These are phyloP conservation scores for Colletotrichum filicis DNA, from an alignment of 2,329 filamentous ascomycete genomes.

Conservation along the genomic window DNA sequence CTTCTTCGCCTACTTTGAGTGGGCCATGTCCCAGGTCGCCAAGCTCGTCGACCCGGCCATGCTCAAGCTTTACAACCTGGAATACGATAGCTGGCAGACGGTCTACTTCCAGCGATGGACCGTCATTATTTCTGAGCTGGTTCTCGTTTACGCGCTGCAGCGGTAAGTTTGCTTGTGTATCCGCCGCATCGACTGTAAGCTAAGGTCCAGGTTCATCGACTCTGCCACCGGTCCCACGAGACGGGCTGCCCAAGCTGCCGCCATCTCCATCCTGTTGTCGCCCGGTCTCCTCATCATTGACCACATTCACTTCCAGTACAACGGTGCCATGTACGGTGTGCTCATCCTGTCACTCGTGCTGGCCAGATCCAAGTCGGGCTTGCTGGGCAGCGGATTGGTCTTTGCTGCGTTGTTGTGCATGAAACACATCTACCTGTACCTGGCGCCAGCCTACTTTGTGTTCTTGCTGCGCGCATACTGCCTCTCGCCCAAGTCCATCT, in stretches of 20 bases:
- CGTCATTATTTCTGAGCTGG: conserved; percentile 85
- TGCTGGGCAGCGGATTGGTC: conserved; percentile 81
- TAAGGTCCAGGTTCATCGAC: conserved; percentile 73
- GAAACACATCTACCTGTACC: conserved; percentile 98
- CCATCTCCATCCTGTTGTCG: conserved; percentile 89
- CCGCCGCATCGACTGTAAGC: neutral
- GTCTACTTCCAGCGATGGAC: conserved; percentile 92
- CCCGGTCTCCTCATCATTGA: conserved; percentile 97
- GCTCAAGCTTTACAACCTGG: conserved; percentile 82
- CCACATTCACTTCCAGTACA: conserved; percentile 99
- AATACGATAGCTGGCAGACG: conserved; percentile 92
- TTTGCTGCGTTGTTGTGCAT: conserved; percentile 91
- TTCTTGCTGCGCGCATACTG: conserved; percentile 92
- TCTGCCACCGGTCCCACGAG: conserved; percentile 74
- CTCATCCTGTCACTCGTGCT: conserved; percentile 88
- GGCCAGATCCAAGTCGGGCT: conserved; percentile 78
- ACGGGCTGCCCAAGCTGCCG: conserved; percentile 83
- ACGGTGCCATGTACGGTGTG: conserved; percentile 94
- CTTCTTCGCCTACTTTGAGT: conserved; percentile 98
- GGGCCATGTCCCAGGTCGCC: conserved; percentile 85
- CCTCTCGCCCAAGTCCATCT: conserved; percentile 79
- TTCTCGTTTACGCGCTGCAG: conserved; percentile 85
- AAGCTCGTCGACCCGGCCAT: conserved; percentile 82
- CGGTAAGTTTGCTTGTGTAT: conserved; percentile 57
- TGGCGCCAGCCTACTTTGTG: conserved; percentile 95